Evolutionary conservation across 2,329 filamentous ascomycete species (phyloP), one percentile per base, ranked within the genome.

Genomic region (Colletotrichum lindemuthianum): DNA sequence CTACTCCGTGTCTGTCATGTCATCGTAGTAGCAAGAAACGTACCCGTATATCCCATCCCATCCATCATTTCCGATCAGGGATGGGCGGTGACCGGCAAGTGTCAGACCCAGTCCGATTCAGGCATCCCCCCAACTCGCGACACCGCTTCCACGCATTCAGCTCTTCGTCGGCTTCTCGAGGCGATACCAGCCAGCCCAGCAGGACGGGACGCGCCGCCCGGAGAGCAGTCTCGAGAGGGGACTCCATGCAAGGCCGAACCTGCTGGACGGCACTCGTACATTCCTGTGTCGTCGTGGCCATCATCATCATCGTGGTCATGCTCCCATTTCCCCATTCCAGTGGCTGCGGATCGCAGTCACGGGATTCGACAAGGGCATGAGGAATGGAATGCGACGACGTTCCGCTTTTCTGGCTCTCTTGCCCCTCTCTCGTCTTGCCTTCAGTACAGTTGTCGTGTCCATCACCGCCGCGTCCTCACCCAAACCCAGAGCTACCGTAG

Each of bases 201-300:
- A 51, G 60, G 51, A 51, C 61, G 61, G 61, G 61, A 65, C 61
- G 61, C 61, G 61, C 61, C 61, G 61, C 40, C 51, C 51, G 61
- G 52, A 61, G 45, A 60, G 51, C 44, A 60, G 33, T 60, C 51
- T 44, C 57, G 39, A 60, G 45, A 37, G 58, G 51, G 51, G 50
- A 15, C n/a, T 9, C 43, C 61, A 47, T 64, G 56, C 49, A 51
- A 36, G 44, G 51, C 33, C 45, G 39, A 65, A 55, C 57, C 39
- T 55, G 43, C 16, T 48, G 49, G 34, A 40, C 45, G 50, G 41
- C 43, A 60, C 37, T 49, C 55, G 34, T 39, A 24, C 24, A 24
- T 4, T 24, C 24, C 24, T 24, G 24, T 24, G 24, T 24, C 24
- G 24, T 24, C 24, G 24, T 24, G 24, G 24, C 24, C 24, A 24